Conservation (phyloP, 1,139 yeast genomes). For the Candida sp. region DNA sequence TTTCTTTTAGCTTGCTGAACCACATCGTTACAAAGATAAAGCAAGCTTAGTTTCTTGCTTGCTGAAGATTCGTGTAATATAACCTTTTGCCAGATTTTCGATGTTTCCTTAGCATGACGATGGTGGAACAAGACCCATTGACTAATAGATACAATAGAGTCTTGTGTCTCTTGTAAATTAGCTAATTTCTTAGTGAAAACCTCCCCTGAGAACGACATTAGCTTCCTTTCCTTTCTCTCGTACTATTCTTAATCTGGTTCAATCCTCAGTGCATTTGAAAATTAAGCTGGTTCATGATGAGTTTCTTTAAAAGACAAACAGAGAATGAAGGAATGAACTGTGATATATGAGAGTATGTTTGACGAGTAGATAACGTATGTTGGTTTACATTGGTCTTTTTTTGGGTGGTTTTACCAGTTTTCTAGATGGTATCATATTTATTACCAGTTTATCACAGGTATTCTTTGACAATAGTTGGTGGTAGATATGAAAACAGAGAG, state of each 20-base stretch:
- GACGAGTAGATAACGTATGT: too few relatives aligned
- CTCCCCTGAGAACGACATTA: constrained; percentile 62
- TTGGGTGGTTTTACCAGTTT: too few relatives aligned
- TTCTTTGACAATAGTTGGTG: too few relatives aligned
- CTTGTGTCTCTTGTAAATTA: constrained; percentile 72
- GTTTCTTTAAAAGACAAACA: too few relatives aligned
- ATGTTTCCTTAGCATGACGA: constrained; percentile 58
- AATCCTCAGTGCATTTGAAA: too few relatives aligned
- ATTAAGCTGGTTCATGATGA: too few relatives aligned
- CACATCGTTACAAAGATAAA: constrained; percentile 80
- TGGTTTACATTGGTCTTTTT: too few relatives aligned
- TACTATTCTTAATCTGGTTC: too few relatives aligned
- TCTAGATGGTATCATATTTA: neutral
- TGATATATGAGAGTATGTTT: too few relatives aligned
- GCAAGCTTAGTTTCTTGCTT: constrained; percentile 51
- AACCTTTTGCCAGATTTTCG: constrained; percentile 58
- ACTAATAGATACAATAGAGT: constrained; percentile 76
- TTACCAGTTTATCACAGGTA: too few relatives aligned
- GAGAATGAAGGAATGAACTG: too few relatives aligned
- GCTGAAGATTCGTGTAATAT: constrained; percentile 31
- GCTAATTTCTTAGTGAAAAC: constrained; percentile 55
- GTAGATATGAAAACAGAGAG: too few relatives aligned
- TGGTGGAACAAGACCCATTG: constrained; percentile 86
- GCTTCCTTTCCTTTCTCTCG: neutral
- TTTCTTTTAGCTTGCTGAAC: constrained; percentile 78